Conservation (phyloP, 2,329 filamentous ascomycete genomes). For the Sarocladium brachiariae region DNA sequence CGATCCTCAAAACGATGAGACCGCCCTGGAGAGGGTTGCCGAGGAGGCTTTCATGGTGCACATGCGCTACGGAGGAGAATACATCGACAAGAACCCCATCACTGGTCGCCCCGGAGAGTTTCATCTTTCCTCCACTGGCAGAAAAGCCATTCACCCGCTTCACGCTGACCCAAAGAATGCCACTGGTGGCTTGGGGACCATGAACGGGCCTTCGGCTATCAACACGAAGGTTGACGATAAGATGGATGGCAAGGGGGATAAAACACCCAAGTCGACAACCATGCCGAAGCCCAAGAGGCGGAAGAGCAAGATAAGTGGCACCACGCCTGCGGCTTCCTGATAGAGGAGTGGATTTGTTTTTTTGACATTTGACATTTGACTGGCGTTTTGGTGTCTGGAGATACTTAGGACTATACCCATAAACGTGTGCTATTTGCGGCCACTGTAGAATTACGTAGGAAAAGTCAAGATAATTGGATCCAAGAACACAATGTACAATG, state of each 20-base stretch:
- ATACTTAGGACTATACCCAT: background rate
- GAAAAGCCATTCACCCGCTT: constrained; percentile 34
- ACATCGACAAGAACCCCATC: constrained; percentile 62
- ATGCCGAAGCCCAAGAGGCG: constrained; percentile 38
- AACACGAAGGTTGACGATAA: constrained; percentile 37
- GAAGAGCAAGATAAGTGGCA: constrained; percentile 39
- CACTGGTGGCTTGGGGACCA: constrained; percentile 23
- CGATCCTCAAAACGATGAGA: constrained; percentile 30
- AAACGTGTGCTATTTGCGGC: background rate
- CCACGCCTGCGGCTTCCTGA: constrained; percentile 22
- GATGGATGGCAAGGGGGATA: constrained; percentile 38
- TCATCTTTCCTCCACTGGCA: constrained; percentile 55
- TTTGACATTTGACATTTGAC: background rate
- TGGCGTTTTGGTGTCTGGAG: background rate
- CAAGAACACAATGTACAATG: too few relatives aligned
- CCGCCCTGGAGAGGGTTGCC: constrained; percentile 39
- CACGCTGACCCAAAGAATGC: constrained; percentile 22
- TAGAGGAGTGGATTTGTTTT: too few relatives aligned
- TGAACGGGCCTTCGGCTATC: constrained; percentile 27
- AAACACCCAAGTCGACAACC: constrained; percentile 35
- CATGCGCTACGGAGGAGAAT: constrained; percentile 54
- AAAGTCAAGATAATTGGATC: too few relatives aligned
- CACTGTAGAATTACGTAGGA: background rate
- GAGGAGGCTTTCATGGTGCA: constrained; percentile 54
- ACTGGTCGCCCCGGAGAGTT: constrained; percentile 60